Base-by-base conservation (phyloP, 1,284 basidiomycete species). In the Malassezia cuniculi region DNA sequence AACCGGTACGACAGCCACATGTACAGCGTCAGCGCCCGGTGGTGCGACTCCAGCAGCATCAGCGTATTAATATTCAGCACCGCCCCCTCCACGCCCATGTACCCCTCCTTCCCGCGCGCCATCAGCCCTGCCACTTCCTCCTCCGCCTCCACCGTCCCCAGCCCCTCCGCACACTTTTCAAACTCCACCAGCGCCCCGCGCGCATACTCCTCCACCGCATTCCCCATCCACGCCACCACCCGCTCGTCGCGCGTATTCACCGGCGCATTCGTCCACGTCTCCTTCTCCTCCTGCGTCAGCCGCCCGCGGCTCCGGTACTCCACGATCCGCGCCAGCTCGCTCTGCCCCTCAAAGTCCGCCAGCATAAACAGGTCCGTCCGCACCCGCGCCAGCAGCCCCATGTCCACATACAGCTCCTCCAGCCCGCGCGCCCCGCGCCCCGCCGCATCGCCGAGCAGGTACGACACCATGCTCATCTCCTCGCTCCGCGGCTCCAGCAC, bases 1-100 rank as follows among this genome's bases (percentile, higher is more conserved):
- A 79, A 74, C n/a, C 89, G 78, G 68, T 78, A 80, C 16, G 74
- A 74, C 42, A 93, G 73, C 90, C 90, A 97, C 37, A 85, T 72
- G 68, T 95, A 95, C 14, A 82, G 55, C 12, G 82, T 78, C 18
- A 89, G 64, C n/a, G 77, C 70, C 54, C 82, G 81, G 69, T 95
- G 89, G 39, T 87, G 69, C 3, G 74, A 73, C 68, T 95, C 90
- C 25, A 95, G 71, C n/a, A 66, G 55, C 34, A 56, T 50, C 34
- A 79, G 63, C 6, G 69, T 61, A 0, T 66, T 54, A 28, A 57
- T 44, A 40, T 56, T 52, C 35, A 55, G 36, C 17, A 58, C 35
- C 17, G 24, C 34, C 39, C 35, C 47, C 9, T 31, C 37, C 39
- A n/a, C 19, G 20, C 8, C 27, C 39, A 11, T 25, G 26, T 19